Conservation (phyloP, 768 basidiomycete genomes). For the Calocybe gangraenosa region DNA sequence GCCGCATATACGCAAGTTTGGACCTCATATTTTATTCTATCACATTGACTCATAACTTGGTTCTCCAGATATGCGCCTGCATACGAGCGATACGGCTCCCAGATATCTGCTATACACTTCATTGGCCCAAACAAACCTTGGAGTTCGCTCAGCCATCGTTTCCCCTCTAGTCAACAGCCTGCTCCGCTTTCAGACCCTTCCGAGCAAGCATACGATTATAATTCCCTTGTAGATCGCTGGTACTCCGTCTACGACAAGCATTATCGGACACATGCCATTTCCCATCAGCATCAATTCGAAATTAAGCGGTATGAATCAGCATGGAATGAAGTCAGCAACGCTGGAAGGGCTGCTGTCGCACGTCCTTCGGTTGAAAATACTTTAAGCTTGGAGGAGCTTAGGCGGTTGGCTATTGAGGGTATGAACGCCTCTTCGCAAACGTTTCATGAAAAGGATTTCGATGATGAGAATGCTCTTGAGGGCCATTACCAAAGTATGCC, state of each 20-base stretch:
- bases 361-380: conserved; percentile 24
- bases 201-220: conserved; percentile 67
- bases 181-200: conserved; percentile 20
- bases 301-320: conserved; percentile 65
- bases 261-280: conserved; percentile 58
- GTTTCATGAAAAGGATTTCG: conserved; percentile 7
- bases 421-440: conserved; percentile 28
- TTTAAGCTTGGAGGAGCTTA: conserved; percentile 63
- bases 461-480: conserved; percentile 33
- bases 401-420: conserved; percentile 57
- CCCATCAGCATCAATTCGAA: conserved; percentile 48
- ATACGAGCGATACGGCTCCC: conserved; percentile 86
- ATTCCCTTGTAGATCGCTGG: conserved; percentile 86
- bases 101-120: conserved; percentile 87
- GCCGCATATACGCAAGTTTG: conserved; percentile 88
- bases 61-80: conserved; percentile 86
- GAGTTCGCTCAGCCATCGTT: conserved; percentile 67
- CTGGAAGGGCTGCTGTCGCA: conserved; percentile 14
- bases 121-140: conserved; percentile 98
- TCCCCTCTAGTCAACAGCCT: conserved; percentile 43
- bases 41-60: conserved; percentile 20
- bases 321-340: conserved; percentile 55
- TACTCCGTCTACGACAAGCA: conserved; percentile 86
- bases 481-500: conserved; percentile 82
- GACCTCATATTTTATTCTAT: conserved; percentile 15